A percentile compares a stretch with the other conserved stretches of the same genome.
Evolutionary conservation across 768 basidiomycete genomes (phyloP).

Genomic region (Serendipita sp.): DNA sequence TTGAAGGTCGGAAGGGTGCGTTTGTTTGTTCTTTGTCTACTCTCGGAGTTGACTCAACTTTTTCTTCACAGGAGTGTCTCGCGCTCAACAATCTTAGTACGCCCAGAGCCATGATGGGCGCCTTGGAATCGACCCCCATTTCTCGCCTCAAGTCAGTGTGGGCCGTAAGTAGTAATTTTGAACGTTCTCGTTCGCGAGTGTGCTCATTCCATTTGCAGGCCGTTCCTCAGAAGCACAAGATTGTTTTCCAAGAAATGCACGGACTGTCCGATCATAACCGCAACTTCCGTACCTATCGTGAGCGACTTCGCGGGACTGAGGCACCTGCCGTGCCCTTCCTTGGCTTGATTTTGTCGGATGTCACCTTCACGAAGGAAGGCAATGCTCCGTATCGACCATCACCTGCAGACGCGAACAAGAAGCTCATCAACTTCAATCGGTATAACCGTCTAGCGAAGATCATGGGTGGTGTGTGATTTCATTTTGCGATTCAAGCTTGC

Average conservation of each 20-base stretch:
- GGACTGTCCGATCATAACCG: slow-evolving; percentile 81
- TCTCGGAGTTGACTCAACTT: slow-evolving; percentile 9
- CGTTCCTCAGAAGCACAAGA: slow-evolving; percentile 69
- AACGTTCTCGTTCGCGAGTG: neutral
- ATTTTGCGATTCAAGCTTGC: neutral
- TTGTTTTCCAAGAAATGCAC: slow-evolving; percentile 62
- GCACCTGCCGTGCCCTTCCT: slow-evolving; percentile 94
- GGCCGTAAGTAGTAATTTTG: slow-evolving; percentile 44
- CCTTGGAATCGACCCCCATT: slow-evolving; percentile 90
- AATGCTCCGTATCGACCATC: slow-evolving; percentile 77
- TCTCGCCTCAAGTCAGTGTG: slow-evolving; percentile 85
- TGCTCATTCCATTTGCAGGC: slow-evolving; percentile 32
- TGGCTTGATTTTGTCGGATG: slow-evolving; percentile 77
- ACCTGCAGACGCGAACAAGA: slow-evolving; percentile 56
- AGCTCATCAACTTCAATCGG: slow-evolving; percentile 90
- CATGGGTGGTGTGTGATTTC: slow-evolving; percentile 45
- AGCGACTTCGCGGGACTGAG: slow-evolving; percentile 67
- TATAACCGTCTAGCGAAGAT: slow-evolving; percentile 83
- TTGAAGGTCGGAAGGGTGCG: slow-evolving; percentile 85
- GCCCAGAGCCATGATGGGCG: slow-evolving; percentile 80
- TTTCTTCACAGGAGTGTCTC: slow-evolving; percentile 62
- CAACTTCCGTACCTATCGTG: slow-evolving; percentile 85
- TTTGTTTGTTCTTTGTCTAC: slow-evolving; percentile 12
- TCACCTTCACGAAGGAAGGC: slow-evolving; percentile 92
- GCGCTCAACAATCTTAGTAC: slow-evolving; percentile 81